Percentiles rank a stretch among this genome's conserved stretches.
phyloP scores from a whole-genome alignment of 23 red algal species.

The Gracilaria domingensis region DNA sequence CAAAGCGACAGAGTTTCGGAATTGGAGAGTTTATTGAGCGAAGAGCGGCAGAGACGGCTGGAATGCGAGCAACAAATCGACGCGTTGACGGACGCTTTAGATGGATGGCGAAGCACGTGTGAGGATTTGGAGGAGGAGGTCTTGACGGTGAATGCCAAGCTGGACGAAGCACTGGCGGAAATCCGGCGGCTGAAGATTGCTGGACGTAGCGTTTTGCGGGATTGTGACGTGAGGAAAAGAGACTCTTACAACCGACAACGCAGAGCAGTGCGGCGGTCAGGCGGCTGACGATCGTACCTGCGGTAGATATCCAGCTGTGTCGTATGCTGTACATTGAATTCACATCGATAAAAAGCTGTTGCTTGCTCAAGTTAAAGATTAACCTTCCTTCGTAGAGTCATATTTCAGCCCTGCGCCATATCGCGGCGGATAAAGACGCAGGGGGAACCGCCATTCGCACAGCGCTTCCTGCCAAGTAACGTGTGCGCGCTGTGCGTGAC shows the following conservation, averaged over 20 bases:
- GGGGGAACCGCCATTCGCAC: background rate
- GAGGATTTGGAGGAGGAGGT: conserved; percentile 8
- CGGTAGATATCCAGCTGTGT: no score
- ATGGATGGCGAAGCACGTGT: conserved; percentile 9
- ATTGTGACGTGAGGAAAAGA: conserved; percentile 15
- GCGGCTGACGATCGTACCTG: conserved; percentile 1
- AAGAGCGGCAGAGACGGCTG: conserved; percentile 6
- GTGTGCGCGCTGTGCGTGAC: conserved; percentile 25
- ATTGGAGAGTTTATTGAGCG: conserved; percentile 6
- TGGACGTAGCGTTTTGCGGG: background rate
- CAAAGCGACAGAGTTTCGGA: background rate
- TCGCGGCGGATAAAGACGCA: background rate
- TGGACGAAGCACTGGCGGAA: conserved; percentile 19
- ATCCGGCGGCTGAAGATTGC: background rate
- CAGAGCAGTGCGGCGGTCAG: background rate
- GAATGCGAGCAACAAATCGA: conserved; percentile 7
- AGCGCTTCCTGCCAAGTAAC: no score
- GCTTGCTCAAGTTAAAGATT: no score
- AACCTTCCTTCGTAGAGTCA: no score
- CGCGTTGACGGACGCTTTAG: conserved; percentile 11
- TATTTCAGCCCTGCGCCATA: no score
- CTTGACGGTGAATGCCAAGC: background rate
- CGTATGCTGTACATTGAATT: no score
- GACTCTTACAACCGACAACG: conserved; percentile 5
- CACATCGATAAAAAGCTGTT: background rate